Evolutionary conservation across 2,329 filamentous ascomycete genomes (phyloP).

Genomic region (Penicillium sp.): DNA sequence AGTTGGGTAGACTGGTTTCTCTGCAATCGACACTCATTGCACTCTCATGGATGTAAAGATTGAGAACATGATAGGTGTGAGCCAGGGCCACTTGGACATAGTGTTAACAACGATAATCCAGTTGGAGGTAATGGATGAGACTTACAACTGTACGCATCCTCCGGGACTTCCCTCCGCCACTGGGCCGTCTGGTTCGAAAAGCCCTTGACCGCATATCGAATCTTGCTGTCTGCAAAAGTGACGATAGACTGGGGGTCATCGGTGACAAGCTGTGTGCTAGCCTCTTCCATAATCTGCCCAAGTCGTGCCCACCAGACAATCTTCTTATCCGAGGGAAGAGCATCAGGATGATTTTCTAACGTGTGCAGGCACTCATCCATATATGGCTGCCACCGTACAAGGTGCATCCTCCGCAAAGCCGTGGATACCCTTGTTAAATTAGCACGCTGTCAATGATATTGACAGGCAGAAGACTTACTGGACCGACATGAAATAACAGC

Average conservation of each 20-base stretch:
- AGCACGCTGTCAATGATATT: constrained; percentile 3
- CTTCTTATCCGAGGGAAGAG: constrained; percentile 57
- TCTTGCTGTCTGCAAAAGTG: constrained; percentile 62
- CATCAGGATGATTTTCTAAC: constrained; percentile 58
- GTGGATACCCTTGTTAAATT: constrained; percentile 53
- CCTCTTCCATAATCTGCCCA: constrained; percentile 67
- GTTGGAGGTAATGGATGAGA: constrained; percentile 13
- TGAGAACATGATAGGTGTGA: constrained; percentile 66
- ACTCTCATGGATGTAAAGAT: constrained; percentile 75
- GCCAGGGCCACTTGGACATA: constrained; percentile 57
- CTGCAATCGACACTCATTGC: constrained; percentile 67
- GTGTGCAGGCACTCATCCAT: constrained; percentile 64
- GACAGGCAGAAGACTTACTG: constrained; percentile 42
- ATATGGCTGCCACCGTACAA: constrained; percentile 64
- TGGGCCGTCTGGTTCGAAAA: constrained; percentile 67
- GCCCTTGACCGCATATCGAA: constrained; percentile 64
- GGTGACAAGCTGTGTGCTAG: constrained; percentile 66
- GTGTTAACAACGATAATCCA: constrained; percentile 3
- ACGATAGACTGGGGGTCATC: constrained; percentile 61
- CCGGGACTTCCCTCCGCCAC: constrained; percentile 59
- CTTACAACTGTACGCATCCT: constrained; percentile 60
- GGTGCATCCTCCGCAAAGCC: constrained; percentile 59
- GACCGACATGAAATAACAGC: constrained; percentile 63
- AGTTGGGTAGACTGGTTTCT: constrained; percentile 44
- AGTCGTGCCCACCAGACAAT: constrained; percentile 62